Evolutionary conservation across 1,284 basidiomycete species (phyloP).

Genomic region (Pisolithus thermaeus): DNA sequence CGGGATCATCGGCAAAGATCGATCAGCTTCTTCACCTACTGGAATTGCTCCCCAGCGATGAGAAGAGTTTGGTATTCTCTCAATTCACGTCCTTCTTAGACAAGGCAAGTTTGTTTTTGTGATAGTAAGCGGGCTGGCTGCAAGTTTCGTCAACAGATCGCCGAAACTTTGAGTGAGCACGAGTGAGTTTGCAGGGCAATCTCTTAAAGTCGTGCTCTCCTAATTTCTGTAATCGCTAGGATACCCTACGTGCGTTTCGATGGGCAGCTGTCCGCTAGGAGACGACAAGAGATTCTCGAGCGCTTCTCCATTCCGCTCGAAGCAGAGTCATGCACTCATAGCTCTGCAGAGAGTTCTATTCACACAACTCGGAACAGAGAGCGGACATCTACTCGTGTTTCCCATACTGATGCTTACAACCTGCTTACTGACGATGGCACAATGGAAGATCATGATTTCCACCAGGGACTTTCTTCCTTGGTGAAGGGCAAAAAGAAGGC

Average conservation of each 20-base stretch:
- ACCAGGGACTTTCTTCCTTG: slow-evolving; percentile 29
- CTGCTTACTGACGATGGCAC: slow-evolving; percentile 15
- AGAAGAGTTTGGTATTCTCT: slow-evolving; percentile 81
- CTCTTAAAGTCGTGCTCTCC: slow-evolving; percentile 4
- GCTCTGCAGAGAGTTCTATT: not conserved
- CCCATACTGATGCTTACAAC: slow-evolving; percentile 22
- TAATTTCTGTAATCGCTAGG: slow-evolving; percentile 36
- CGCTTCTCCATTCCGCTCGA: slow-evolving; percentile 63
- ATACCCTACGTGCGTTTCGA: slow-evolving; percentile 78
- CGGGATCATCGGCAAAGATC: slow-evolving; percentile 75
- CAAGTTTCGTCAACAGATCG: slow-evolving; percentile 45
- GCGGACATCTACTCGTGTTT: not conserved
- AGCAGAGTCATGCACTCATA: slow-evolving; percentile 22
- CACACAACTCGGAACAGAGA: slow-evolving; percentile 7
- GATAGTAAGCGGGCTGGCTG: not conserved
- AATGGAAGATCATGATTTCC: slow-evolving; percentile 34
- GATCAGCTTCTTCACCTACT: slow-evolving; percentile 73
- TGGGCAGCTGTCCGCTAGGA: slow-evolving; percentile 72
- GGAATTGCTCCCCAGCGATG: slow-evolving; percentile 56
- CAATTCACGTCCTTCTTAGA: slow-evolving; percentile 84
- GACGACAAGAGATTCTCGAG: slow-evolving; percentile 74
- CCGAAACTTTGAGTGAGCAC: slow-evolving; percentile 56
- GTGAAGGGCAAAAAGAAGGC: slow-evolving; percentile 30
- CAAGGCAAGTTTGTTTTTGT: slow-evolving; percentile 41
- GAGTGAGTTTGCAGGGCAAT: slow-evolving; percentile 37